Evolutionary conservation across 78 protist genomes (phyloP).

Genomic region (Creolimax fragrantissima): DNA sequence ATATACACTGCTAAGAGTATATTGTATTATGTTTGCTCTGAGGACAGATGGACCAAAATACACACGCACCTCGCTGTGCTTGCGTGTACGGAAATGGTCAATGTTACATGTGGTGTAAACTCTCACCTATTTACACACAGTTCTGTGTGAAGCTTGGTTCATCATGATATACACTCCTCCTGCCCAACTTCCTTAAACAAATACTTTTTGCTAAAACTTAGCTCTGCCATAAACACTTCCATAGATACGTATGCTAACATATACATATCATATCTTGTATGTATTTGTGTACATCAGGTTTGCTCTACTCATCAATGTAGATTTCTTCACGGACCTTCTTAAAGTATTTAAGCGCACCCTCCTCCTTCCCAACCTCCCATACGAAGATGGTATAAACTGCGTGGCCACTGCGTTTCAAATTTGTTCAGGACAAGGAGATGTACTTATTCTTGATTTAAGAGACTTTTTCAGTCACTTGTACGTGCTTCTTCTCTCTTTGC

Average conservation of each 20-base stretch:
- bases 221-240: too few relatives aligned
- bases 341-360: background rate
- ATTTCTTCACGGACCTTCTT: conserved; percentile 42
- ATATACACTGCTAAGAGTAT: too few relatives aligned
- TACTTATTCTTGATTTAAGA: background rate
- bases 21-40: too few relatives aligned
- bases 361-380: background rate
- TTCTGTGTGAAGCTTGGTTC: too few relatives aligned
- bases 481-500: background rate
- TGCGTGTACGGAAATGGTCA: too few relatives aligned
- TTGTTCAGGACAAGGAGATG: background rate
- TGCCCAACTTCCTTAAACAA: too few relatives aligned
- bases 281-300: background rate
- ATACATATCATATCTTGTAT: background rate
- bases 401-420: background rate
- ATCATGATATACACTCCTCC: too few relatives aligned
- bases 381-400: background rate
- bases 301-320: conserved; percentile 43
- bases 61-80: too few relatives aligned
- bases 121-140: too few relatives aligned
- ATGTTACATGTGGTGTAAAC: too few relatives aligned
- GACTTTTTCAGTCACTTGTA: conserved; percentile 13
- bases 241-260: background rate
- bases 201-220: too few relatives aligned
- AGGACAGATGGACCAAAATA: too few relatives aligned